Conservation (phyloP, 2,329 filamentous ascomycete species). For the Thelonectria rubi region DNA sequence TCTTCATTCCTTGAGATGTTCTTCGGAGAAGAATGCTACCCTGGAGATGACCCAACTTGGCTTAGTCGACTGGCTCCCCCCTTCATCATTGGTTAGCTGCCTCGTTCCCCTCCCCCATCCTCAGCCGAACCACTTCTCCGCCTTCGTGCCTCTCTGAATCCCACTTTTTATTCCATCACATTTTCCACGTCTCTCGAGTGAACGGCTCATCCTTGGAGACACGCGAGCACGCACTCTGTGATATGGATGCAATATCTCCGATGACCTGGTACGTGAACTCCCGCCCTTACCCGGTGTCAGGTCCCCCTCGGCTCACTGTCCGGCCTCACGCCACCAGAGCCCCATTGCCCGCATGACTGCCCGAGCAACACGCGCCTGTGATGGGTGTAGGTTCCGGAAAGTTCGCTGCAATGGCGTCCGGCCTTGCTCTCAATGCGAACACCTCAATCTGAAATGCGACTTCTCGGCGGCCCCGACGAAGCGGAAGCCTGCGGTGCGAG, state of each 20-base stretch:
- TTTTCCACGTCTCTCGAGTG: neutral
- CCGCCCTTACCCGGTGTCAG: neutral
- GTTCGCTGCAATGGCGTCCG: slow-evolving; percentile 48
- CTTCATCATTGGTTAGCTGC: slow-evolving; percentile 1
- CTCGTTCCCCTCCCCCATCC: neutral
- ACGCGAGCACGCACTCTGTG: neutral
- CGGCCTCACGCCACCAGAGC: neutral
- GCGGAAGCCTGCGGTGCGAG: slow-evolving; percentile 47
- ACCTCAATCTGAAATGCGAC: slow-evolving; percentile 47
- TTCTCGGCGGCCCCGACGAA: slow-evolving; percentile 47
- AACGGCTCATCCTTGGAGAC: neutral
- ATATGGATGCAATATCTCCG: neutral
- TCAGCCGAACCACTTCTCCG: slow-evolving; percentile 17
- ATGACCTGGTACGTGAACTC: neutral
- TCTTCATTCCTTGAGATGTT: too few species aligned
- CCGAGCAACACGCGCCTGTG: slow-evolving; percentile 45
- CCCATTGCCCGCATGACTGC: slow-evolving; percentile 13
- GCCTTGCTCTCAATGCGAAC: slow-evolving; percentile 50
- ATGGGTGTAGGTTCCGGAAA: slow-evolving; percentile 51
- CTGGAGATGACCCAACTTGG: neutral
- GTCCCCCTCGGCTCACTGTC: neutral
- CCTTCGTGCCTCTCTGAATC: slow-evolving; percentile 14
- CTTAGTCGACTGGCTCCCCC: neutral
- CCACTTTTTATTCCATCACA: slow-evolving; percentile 9
- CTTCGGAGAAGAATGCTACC: neutral